Conservation (phyloP, 2,329 filamentous ascomycete species). For the Tetracladium maxilliforme region DNA sequence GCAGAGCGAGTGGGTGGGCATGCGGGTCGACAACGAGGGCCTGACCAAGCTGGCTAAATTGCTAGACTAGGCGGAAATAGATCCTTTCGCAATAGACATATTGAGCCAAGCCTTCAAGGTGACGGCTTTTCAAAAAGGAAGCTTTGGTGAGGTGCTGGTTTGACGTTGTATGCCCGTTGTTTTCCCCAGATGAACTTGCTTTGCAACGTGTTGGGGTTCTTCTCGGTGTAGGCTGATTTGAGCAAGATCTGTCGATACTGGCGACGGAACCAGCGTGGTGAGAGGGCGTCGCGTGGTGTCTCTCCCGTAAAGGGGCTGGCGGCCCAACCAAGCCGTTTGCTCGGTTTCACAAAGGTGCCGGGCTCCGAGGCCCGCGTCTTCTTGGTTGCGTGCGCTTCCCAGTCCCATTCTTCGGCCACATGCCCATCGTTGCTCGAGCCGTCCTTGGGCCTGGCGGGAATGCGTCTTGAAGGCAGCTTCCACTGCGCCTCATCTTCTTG, state of each 20-base stretch:
- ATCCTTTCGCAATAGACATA: constrained; percentile 2
- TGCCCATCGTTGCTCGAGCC: background rate
- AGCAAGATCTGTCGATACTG: too few species aligned
- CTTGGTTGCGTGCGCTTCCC: constrained; percentile 23
- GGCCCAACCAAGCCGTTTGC: too few species aligned
- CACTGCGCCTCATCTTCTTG: constrained; percentile 4
- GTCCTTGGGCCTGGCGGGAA: constrained; percentile 11
- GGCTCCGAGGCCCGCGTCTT: constrained; percentile 20
- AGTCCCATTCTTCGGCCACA: constrained; percentile 18
- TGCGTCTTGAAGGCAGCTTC: constrained; percentile 10
- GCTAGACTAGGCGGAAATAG: too few species aligned
- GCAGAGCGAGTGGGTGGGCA: constrained; percentile 59
- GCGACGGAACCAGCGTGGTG: too few species aligned
- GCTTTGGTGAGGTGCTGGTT: constrained; percentile 2
- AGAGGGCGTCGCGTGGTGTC: too few species aligned
- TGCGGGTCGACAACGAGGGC: constrained; percentile 57
- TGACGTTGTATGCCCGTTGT: too few species aligned
- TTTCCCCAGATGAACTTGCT: background rate
- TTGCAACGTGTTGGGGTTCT: background rate
- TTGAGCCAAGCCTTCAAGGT: constrained; percentile 1
- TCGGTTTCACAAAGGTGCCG: too few species aligned
- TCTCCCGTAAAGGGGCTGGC: too few species aligned
- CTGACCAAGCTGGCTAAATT: constrained; percentile 43
- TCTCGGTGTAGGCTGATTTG: background rate
- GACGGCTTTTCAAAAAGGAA: background rate